Percentiles rank a stretch among this genome's conserved stretches.
phyloP scores from a whole-genome alignment of 192 early-diverging fungal species.

The Coemansia sp. region DNA sequence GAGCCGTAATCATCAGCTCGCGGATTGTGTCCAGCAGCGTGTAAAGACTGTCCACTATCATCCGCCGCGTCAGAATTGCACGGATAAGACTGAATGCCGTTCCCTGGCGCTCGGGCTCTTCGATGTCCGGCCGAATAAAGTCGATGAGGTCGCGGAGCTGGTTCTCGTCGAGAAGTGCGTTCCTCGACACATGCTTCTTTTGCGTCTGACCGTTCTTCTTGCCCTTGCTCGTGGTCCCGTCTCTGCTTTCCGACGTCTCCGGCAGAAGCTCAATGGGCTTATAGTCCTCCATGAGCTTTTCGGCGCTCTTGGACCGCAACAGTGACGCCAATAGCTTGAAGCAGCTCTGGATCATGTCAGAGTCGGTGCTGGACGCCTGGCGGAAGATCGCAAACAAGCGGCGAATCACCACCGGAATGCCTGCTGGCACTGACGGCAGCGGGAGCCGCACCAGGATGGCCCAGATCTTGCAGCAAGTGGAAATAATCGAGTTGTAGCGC shows the following conservation, averaged over 20 bases:
- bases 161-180: conserved; percentile 31
- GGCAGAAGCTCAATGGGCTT: conserved; percentile 17
- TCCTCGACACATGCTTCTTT: conserved; percentile 9
- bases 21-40: conserved; percentile 85
- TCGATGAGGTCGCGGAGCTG: conserved; percentile 80
- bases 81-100: conserved; percentile 85
- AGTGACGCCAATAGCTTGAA: conserved; percentile 81
- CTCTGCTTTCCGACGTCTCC: not conserved
- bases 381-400: conserved; percentile 76
- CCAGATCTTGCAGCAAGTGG: conserved; percentile 72
- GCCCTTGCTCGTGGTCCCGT: conserved; percentile 6
- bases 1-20: conserved; percentile 84
- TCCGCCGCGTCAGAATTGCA: conserved; percentile 81
- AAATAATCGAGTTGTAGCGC: conserved; percentile 67
- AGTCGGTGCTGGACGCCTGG: conserved; percentile 61
- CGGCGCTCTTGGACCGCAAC: conserved; percentile 71
- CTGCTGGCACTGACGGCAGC: conserved; percentile 65
- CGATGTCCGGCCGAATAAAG: conserved; percentile 83
- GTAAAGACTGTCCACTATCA: conserved; percentile 87
- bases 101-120: conserved; percentile 80
- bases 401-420: conserved; percentile 72
- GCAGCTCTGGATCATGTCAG: conserved; percentile 71
- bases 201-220: conserved; percentile 14
- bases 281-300: conserved; percentile 60
- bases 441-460: conserved; percentile 67